phyloP scores from a whole-genome alignment of 179 eudicot genomes.

The Carnegiea gigantea region DNA sequence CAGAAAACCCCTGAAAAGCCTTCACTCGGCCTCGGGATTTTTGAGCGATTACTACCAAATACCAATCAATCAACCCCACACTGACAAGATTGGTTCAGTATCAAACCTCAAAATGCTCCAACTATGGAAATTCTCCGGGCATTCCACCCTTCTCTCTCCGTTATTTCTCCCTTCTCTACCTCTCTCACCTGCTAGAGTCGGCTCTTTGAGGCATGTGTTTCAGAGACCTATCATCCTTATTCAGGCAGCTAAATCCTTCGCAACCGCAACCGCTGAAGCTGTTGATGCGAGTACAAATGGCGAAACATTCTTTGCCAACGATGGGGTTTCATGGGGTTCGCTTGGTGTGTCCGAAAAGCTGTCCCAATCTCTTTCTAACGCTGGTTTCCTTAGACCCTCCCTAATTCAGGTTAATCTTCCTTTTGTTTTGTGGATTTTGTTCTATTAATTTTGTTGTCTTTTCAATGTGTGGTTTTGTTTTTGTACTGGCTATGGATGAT shows the following conservation, averaged over 20 bases:
- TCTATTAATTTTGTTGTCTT: neutral
- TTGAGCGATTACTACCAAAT: neutral
- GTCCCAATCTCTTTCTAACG: constrained; percentile 50
- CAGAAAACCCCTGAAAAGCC: neutral
- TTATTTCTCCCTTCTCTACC: constrained; percentile 26
- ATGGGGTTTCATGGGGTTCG: constrained; percentile 67
- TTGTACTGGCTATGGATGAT: neutral
- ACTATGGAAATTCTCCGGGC: constrained; percentile 32
- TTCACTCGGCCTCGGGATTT: neutral
- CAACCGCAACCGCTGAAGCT: constrained; percentile 30
- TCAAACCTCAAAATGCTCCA: constrained; percentile 30
- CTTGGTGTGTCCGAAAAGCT: constrained; percentile 67
- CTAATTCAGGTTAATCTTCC: constrained; percentile 57
- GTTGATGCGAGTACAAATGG: constrained; percentile 13
- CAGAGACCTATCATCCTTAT: constrained; percentile 13
- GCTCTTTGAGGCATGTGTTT: constrained; percentile 13
- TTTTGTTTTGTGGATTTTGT: neutral
- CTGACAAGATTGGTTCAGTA: neutral
- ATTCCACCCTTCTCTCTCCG: constrained; percentile 28
- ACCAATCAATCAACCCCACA: neutral
- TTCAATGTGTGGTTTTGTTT: neutral
- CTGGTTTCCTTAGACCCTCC: constrained; percentile 69
- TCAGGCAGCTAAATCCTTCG: constrained; percentile 34
- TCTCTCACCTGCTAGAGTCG: constrained; percentile 12
- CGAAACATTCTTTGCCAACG: constrained; percentile 69